Evolutionary conservation across 2,329 filamentous ascomycete species (phyloP), one percentile per base, ranked within the genome.

Genomic region (Plectosphaerella cucumerina): DNA sequence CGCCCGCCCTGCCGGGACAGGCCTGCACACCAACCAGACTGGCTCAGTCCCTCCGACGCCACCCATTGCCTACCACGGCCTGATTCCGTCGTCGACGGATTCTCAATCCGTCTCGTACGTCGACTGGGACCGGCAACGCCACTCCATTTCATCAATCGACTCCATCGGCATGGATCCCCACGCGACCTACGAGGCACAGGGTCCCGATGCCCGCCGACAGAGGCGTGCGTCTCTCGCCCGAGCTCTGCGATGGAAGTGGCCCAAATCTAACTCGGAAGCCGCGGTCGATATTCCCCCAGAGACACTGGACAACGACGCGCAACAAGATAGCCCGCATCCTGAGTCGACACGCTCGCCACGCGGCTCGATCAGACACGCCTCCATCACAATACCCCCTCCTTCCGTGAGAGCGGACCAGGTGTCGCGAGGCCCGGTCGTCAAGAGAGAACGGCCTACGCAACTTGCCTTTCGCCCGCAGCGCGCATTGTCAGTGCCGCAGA

Each of bases 31-130:
- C 14, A 39, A 22, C 33, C 20, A 39, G 33, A 35, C 34, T 4
- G 34, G 35, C 11, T 56, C 58, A 18, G 52, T 62, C 3, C 65
- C 61, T 5, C 57, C 62, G 8, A 61, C 62, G 1, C 65, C 68
- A 3, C 59, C 57, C 2, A 68, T 70, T 11, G 57, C 54, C 22
- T 63, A 62, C 21, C 62, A 70, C 41, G 67, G 67, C 1, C 53
- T 70, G 1, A 59, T 70, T 2, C 56, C 65, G 1, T 64, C 64
- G 1, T 59, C 62, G 2, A 61, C 62, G 1, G 57, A 39, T 15
- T 63, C 62, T 3, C 57, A 58, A 4, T 18, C 39, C 5, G 53
- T 60, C 18, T 56, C 54, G 6, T 44, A 44, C 20, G 50, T 50
- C n/a, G 54, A 56, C 3, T 34, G 50, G 3, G 54, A 56, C n/a